phyloP scores from a whole-genome alignment of 306 rosid species.

The Pachyrhizus erosus region DNA sequence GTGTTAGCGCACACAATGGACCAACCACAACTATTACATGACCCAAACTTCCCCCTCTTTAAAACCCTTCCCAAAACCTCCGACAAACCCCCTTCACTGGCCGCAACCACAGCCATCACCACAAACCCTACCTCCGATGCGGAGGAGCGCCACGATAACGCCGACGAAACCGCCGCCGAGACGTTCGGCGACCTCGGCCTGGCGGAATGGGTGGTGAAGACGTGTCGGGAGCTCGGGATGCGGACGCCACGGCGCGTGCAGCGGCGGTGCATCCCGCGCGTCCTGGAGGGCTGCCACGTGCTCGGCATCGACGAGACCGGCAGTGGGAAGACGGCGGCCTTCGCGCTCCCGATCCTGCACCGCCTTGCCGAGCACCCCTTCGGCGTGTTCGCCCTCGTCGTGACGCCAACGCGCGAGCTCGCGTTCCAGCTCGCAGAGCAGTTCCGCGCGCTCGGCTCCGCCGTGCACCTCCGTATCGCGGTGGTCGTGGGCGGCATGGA shows the following conservation, averaged over 20 bases:
- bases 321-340: conserved; percentile 92
- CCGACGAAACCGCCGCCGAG: conserved; percentile 26
- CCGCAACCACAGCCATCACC: not conserved
- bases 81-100: not conserved
- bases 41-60: conserved; percentile 8
- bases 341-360: conserved; percentile 86
- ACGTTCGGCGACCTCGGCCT: conserved; percentile 69
- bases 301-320: conserved; percentile 88
- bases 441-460: conserved; percentile 78
- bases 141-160: no score
- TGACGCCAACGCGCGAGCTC: conserved; percentile 88
- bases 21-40: not conserved
- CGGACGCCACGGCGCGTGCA: conserved; percentile 74
- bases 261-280: conserved; percentile 68
- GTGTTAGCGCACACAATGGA: not conserved
- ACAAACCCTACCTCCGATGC: not conserved
- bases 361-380: conserved; percentile 69
- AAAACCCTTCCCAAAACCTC: conserved; percentile 1
- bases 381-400: conserved; percentile 78
- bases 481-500: conserved; percentile 93
- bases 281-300: conserved; percentile 77
- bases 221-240: conserved; percentile 78
- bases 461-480: conserved; percentile 62
- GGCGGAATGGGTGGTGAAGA: conserved; percentile 67
- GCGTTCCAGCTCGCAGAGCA: conserved; percentile 86